Base-by-base conservation (phyloP, 257 asterid genomes). In the Scutellaria galericulata region DNA sequence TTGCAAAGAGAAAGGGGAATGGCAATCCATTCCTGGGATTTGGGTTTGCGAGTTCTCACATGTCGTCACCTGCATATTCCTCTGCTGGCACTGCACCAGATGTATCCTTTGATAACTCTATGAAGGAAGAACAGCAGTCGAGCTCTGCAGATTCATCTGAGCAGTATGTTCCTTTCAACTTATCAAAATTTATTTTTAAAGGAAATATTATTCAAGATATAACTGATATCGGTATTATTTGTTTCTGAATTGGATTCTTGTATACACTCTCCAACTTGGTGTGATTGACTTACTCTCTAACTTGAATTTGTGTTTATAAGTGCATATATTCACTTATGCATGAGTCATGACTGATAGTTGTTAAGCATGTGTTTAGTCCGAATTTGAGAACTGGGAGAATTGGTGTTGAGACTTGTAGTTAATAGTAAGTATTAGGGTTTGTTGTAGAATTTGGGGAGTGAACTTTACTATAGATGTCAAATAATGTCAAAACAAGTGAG, bases 61-160 rank as follows among this genome's bases (percentile, higher is more conserved):
- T 81, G 51, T 86, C 89, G 44, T 77, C 92, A 42, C 79, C 86
- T 5, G 85, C 89, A 57, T 78, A 75, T 75, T 83, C 82, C 57
- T 78, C 96, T 10, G 79, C 91, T 41, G 87, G 84, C 70, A 84
- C 87, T 63, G 93, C 95, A 60, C 90, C 86, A 46, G 96, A 87
- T 55, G 86, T 88, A 76, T 81, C 92, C n/a, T 80, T 83, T 62
- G 90, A 79, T 44, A 88, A 77, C 75, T 76, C 97, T 51, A 24
- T 70, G 69, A 82, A 68, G 31, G 90, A 81, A 66, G 90, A 81
- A 20, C 85, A 68, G 9, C 75, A 52, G 66, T 72, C 85, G 51
- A 84, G 76, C 72, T 82, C 93, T 53, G 78, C 89, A 18, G 79
- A 83, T 77, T 79, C 90, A 39, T 73, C 86, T 47, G 76, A 87